Conservation (phyloP, 129 eudicot species). For the Artemisia argyi region DNA sequence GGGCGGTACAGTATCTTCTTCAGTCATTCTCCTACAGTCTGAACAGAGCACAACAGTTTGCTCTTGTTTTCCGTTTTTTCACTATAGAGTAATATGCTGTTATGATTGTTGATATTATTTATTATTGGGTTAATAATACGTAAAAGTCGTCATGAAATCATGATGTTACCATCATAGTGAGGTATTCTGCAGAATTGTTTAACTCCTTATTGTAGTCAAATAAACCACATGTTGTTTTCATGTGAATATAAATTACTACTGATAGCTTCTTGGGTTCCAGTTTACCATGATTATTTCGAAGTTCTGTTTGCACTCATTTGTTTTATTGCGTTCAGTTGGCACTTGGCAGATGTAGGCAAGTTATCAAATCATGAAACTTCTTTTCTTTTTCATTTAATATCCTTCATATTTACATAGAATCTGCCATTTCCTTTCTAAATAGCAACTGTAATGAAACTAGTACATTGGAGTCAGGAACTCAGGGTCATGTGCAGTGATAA, state of each 20-base stretch:
- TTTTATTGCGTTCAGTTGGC: too few species aligned
- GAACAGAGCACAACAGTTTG: slow-evolving; percentile 15
- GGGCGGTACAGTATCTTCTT: slow-evolving; percentile 25
- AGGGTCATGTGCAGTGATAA: slow-evolving; percentile 15
- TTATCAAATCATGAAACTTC: slow-evolving; percentile 8
- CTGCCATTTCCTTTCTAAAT: slow-evolving; percentile 1
- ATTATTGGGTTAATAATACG: slow-evolving; percentile 29
- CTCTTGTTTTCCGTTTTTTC: slow-evolving; percentile 11
- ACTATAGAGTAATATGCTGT: slow-evolving; percentile 21
- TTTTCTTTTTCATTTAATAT: not conserved
- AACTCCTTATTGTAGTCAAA: slow-evolving; percentile 12
- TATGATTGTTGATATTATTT: slow-evolving; percentile 15
- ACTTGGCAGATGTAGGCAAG: not conserved
- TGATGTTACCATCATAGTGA: slow-evolving; percentile 21
- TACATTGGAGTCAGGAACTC: slow-evolving; percentile 17
- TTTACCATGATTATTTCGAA: not conserved
- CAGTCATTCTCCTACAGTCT: slow-evolving; percentile 19
- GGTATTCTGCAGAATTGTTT: too few species aligned
- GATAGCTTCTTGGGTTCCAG: not conserved
- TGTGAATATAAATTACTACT: slow-evolving; percentile 19
- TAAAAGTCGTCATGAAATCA: not conserved
- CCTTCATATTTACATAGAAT: slow-evolving; percentile 23
- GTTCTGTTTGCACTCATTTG: too few species aligned
- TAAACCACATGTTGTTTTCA: slow-evolving; percentile 9
- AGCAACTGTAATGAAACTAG: slow-evolving; percentile 19